These are phyloP conservation scores for Medicago ruthenica DNA, from an alignment of 306 rosid species.

Conservation along the genomic window DNA sequence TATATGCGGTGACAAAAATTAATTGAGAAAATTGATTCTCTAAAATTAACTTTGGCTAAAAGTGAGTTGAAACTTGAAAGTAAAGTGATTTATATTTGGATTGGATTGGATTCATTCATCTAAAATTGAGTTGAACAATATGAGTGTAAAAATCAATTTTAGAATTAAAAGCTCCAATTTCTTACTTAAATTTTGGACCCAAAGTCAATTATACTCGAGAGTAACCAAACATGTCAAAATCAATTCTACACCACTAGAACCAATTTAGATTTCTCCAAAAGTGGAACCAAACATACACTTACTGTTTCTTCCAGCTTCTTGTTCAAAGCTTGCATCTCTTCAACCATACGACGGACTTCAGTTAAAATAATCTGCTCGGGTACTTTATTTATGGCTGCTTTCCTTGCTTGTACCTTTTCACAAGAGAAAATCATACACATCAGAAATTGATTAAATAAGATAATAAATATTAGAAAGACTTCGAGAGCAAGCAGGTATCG, in stretches of 20 bases:
- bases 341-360: slow-evolving; percentile 93
- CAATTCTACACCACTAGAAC: neutral
- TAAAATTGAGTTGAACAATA: no score
- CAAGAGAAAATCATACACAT: slow-evolving; percentile 37
- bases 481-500: neutral
- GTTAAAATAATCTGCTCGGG: slow-evolving; percentile 84
- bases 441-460: slow-evolving; percentile 39
- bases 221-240: neutral
- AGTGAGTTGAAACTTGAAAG: neutral
- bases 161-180: neutral
- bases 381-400: slow-evolving; percentile 68
- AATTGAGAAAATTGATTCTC: neutral
- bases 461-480: slow-evolving; percentile 11
- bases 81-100: neutral
- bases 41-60: neutral
- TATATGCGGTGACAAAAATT: neutral
- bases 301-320: slow-evolving; percentile 87
- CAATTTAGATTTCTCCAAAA: neutral
- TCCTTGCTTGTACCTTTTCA: slow-evolving; percentile 75
- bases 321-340: slow-evolving; percentile 81
- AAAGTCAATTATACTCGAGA: neutral
- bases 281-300: slow-evolving; percentile 38
- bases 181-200: no score
- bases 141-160: neutral
- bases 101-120: neutral